Percentiles rank a stretch among this genome's conserved stretches.
Conservation (phyloP, 2,329 filamentous ascomycete genomes). For the Nothopassalora personata region DNA sequence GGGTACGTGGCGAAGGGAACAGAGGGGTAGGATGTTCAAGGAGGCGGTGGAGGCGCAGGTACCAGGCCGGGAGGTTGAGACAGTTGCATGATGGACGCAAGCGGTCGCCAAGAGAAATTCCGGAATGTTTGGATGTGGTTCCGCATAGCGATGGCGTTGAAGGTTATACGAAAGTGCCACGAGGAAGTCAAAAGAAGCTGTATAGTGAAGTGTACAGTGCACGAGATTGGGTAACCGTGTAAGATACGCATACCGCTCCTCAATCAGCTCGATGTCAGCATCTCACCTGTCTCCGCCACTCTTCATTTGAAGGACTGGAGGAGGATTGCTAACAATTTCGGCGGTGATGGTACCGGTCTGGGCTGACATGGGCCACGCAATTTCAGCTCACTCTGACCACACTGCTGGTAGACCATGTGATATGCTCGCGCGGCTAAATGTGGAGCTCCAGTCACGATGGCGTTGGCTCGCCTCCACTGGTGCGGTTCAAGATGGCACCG, state of each 20-base stretch:
- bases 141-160: neutral
- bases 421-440: neutral
- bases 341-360: neutral
- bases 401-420: neutral
- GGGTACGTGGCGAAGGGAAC: slow-evolving; percentile 34
- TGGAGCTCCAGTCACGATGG: neutral
- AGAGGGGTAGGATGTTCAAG: slow-evolving; percentile 28
- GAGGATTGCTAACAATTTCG: neutral
- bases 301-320: neutral
- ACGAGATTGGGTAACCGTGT: neutral
- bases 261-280: neutral
- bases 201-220: neutral
- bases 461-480: neutral
- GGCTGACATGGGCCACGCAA: neutral
- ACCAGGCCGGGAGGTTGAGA: slow-evolving; percentile 22
- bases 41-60: slow-evolving; percentile 22
- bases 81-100: slow-evolving; percentile 17
- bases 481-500: neutral
- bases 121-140: neutral
- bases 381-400: neutral
- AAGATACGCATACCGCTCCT: neutral
- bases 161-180: neutral
- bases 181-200: neutral
- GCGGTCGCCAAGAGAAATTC: neutral
- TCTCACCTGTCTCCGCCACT: neutral